Evolutionary conservation across 2,329 filamentous ascomycete genomes (phyloP).

Genomic region (Diaporthe amygdali): DNA sequence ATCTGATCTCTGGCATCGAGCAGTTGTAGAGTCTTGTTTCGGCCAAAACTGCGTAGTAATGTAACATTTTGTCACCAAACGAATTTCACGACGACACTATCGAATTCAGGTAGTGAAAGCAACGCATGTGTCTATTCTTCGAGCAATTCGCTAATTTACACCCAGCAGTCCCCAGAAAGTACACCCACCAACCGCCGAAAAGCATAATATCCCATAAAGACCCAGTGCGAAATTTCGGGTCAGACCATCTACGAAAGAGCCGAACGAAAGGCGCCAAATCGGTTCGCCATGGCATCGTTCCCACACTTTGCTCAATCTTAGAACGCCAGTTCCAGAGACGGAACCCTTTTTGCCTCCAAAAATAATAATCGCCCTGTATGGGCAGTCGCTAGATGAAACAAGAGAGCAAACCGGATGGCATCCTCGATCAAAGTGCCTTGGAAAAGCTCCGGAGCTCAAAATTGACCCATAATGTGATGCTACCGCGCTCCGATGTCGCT

Average conservation of each 20-base stretch:
- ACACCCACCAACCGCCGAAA: background rate
- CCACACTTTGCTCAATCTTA: background rate
- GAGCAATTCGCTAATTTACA: background rate
- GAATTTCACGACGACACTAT: background rate
- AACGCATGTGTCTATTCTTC: background rate
- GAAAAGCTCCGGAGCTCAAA: background rate
- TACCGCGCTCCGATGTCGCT: background rate
- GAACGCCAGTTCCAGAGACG: constrained; percentile 1
- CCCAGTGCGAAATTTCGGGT: background rate
- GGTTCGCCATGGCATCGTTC: background rate
- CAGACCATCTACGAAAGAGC: background rate
- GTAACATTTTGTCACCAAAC: background rate
- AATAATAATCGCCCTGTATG: background rate
- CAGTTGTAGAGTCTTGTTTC: constrained; percentile 45
- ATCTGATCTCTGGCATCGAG: constrained; percentile 61
- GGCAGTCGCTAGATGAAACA: background rate
- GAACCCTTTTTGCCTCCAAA: background rate
- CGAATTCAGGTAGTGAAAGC: background rate
- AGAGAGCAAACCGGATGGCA: background rate
- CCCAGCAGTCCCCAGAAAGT: background rate
- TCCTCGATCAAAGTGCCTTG: background rate
- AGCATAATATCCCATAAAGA: background rate
- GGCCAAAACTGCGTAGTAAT: background rate
- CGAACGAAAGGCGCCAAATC: background rate
- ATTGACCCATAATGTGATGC: background rate